Conservation (phyloP, 2,329 filamentous ascomycete genomes). For the Sphaerulina populicola region DNA sequence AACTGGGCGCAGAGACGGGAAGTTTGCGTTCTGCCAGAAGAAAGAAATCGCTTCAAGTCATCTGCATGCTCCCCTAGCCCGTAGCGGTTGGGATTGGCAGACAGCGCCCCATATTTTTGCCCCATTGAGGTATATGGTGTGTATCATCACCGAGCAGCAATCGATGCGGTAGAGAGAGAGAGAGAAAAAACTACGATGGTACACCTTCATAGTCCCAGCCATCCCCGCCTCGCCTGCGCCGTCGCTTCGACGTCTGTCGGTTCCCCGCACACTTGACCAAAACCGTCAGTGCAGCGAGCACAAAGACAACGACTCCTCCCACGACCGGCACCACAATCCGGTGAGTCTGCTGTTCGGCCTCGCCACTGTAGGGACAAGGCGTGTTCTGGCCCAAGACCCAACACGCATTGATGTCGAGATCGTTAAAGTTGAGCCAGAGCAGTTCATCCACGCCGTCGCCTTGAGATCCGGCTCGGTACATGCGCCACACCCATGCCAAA, state of each 20-base stretch:
- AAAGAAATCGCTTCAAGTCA: slow-evolving; percentile 18
- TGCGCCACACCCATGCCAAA: slow-evolving; percentile 36
- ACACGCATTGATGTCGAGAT: slow-evolving; percentile 48
- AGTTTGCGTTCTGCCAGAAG: slow-evolving; percentile 33
- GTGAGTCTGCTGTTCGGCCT: slow-evolving; percentile 33
- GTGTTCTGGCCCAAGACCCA: slow-evolving; percentile 53
- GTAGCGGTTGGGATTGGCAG: slow-evolving; percentile 61
- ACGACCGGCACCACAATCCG: slow-evolving; percentile 54
- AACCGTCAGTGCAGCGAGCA: slow-evolving; percentile 52
- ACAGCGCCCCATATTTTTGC: slow-evolving; percentile 46
- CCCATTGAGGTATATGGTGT: too few relatives aligned
- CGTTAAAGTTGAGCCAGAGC: slow-evolving; percentile 56
- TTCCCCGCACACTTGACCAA: slow-evolving; percentile 59
- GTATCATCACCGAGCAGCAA: too few relatives aligned
- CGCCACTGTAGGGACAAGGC: slow-evolving; percentile 49
- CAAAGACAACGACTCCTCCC: slow-evolving; percentile 54
- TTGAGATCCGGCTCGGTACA: slow-evolving; percentile 5
- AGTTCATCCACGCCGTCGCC: slow-evolving; percentile 26
- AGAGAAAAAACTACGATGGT: slow-evolving; percentile 42
- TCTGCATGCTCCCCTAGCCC: slow-evolving; percentile 72
- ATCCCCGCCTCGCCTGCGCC: slow-evolving; percentile 37
- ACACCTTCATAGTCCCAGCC: slow-evolving; percentile 64
- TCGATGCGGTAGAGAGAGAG: background rate
- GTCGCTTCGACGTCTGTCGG: slow-evolving; percentile 45
- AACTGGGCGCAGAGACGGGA: slow-evolving; percentile 54